Evolutionary conservation across 148 eudicot genomes (phyloP).

Genomic region (Fallopia convolvulus): DNA sequence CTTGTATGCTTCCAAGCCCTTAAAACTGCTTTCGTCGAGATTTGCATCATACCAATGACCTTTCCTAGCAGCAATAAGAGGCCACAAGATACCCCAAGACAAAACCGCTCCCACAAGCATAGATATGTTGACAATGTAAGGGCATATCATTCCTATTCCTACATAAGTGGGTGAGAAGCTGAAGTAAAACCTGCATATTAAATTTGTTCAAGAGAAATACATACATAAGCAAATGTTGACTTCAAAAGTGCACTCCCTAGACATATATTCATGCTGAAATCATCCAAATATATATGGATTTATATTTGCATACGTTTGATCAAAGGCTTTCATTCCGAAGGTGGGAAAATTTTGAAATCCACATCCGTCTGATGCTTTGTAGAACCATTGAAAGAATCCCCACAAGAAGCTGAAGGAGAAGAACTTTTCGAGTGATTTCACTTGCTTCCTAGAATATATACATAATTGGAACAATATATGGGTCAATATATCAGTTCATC

Average conservation of each 20-base stretch:
- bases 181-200: slow-evolving; percentile 69
- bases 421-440: background rate
- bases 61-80: slow-evolving; percentile 46
- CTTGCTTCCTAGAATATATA: background rate
- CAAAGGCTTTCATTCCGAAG: background rate
- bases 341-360: background rate
- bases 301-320: background rate
- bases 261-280: too few relatives aligned
- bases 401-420: slow-evolving; percentile 3
- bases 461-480: background rate
- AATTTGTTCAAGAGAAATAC: background rate
- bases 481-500: background rate
- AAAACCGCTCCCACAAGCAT: slow-evolving; percentile 75
- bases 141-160: slow-evolving; percentile 97
- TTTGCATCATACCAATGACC: slow-evolving; percentile 60
- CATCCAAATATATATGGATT: background rate
- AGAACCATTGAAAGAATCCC: slow-evolving; percentile 12
- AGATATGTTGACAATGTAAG: slow-evolving; percentile 66
- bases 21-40: slow-evolving; percentile 12
- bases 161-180: slow-evolving; percentile 88
- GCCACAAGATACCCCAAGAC: slow-evolving; percentile 96
- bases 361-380: background rate
- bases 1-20: background rate
- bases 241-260: background rate
- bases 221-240: too few relatives aligned